These are phyloP conservation scores for Xylaria intraflava DNA, from an alignment of 495 filamentous ascomycete genomes.

Conservation along the genomic window DNA sequence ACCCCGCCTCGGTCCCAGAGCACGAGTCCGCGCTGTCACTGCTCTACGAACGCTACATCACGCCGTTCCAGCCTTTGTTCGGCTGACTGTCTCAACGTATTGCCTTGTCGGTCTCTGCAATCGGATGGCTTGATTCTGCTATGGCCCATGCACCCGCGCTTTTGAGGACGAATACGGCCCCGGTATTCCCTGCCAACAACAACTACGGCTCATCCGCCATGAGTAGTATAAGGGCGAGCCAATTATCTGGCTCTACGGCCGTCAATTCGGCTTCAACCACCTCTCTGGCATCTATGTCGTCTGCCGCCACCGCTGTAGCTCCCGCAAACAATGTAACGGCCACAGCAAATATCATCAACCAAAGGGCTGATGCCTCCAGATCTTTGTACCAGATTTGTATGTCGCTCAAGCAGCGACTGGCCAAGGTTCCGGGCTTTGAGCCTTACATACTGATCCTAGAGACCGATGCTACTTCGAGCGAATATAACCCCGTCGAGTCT, in stretches of 20 bases:
- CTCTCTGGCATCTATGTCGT: conserved; percentile 43
- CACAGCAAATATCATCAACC: conserved; percentile 90
- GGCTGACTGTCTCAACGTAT: not conserved
- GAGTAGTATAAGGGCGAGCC: conserved; percentile 45
- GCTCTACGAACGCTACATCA: not conserved
- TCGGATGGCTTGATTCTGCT: conserved; percentile 37
- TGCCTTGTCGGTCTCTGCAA: conserved; percentile 1
- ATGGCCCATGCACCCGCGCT: conserved; percentile 46
- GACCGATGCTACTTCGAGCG: conserved; percentile 34
- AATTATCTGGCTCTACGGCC: conserved; percentile 47
- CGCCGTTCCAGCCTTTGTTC: not conserved
- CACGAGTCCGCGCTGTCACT: not conserved
- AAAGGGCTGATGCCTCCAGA: conserved; percentile 74
- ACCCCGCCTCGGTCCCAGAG: not conserved
- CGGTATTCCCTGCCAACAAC: conserved; percentile 36
- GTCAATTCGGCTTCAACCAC: conserved; percentile 37
- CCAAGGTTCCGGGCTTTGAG: conserved; percentile 77
- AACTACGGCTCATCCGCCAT: conserved; percentile 35
- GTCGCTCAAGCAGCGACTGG: conserved; percentile 68
- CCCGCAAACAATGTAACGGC: conserved; percentile 55
- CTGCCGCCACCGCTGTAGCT: conserved; percentile 32
- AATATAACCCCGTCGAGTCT: conserved; percentile 76
- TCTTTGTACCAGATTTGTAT: conserved; percentile 95
- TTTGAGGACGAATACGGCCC: conserved; percentile 47
- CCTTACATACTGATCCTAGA: conserved; percentile 60